Evolutionary conservation across 352 stramenopile species (phyloP).

Genomic region (Phytophthora pseudosyringae): DNA sequence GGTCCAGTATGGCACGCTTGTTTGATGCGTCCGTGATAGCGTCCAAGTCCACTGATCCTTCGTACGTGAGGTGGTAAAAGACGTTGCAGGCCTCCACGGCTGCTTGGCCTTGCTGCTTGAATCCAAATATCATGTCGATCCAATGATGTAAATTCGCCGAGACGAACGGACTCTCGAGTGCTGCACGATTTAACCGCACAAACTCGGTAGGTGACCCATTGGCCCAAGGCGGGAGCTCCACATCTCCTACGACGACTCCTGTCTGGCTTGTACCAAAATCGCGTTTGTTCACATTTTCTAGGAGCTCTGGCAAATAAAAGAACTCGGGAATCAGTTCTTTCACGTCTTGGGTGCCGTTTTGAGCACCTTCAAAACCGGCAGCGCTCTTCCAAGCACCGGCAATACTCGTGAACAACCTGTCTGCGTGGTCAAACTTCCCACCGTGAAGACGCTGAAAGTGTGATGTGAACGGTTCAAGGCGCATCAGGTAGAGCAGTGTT

Average conservation of each 20-base stretch:
- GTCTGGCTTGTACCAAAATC: conserved; percentile 93
- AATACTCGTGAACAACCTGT: conserved; percentile 97
- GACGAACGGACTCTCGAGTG: conserved; percentile 96
- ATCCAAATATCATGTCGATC: conserved; percentile 99
- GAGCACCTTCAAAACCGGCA: conserved; percentile 61
- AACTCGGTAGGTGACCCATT: conserved; percentile 94
- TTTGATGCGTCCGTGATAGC: conserved; percentile 61
- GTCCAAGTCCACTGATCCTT: conserved; percentile 97
- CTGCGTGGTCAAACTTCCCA: conserved; percentile 98
- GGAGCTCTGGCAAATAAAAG: conserved; percentile 95
- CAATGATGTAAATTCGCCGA: conserved; percentile 97
- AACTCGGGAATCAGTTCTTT: conserved; percentile 99
- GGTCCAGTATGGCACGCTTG: conserved; percentile 90
- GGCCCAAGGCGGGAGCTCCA: conserved; percentile 94
- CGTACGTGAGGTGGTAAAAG: conserved; percentile 98
- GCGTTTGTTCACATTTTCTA: conserved; percentile 96
- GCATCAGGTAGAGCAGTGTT: conserved; percentile 98
- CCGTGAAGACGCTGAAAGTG: conserved; percentile 95
- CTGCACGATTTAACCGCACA: conserved; percentile 94
- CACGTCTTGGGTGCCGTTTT: conserved; percentile 94
- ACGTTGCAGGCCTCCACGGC: conserved; percentile 96
- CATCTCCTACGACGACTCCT: conserved; percentile 88
- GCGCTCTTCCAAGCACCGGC: conserved; percentile 91
- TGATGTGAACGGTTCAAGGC: conserved; percentile 96
- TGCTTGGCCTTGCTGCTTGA: conserved; percentile 94